These are phyloP conservation scores for Rhizophagus sp. DNA, from an alignment of 192 early-diverging fungal genomes.

Conservation along the genomic window DNA sequence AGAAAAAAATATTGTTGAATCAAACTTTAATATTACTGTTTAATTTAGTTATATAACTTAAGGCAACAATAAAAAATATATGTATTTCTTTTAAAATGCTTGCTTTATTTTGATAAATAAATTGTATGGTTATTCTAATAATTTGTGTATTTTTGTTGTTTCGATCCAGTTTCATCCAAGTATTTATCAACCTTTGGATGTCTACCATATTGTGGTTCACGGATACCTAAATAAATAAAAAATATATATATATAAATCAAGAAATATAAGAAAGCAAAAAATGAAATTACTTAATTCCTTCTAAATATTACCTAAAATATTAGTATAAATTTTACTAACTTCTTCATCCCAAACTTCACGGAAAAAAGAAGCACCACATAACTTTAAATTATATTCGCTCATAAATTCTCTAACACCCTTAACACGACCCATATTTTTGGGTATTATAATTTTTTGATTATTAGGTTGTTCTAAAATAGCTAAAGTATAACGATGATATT, in stretches of 20 bases:
- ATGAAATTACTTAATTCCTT: background rate
- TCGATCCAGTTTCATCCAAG: conserved; percentile 43
- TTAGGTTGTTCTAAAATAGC: conserved; percentile 65
- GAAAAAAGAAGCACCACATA: conserved; percentile 55
- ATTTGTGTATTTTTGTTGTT: conserved; percentile 6
- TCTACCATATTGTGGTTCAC: conserved; percentile 54
- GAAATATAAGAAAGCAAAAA: too few relatives aligned
- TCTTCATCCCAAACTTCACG: conserved; percentile 57
- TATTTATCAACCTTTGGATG: conserved; percentile 50
- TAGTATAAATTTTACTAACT: conserved; percentile 51
- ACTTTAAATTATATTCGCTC: conserved; percentile 41
- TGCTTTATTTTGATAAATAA: too few relatives aligned
- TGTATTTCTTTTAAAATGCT: too few relatives aligned
- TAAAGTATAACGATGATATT: conserved; percentile 72
- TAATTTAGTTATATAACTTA: background rate
- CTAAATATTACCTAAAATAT: conserved; percentile 43
- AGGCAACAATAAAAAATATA: background rate
- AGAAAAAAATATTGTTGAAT: background rate
- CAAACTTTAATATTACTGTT: background rate
- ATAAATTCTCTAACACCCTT: conserved; percentile 41
- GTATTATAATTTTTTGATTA: conserved; percentile 52
- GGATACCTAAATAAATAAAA: too few relatives aligned
- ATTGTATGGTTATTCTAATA: background rate
- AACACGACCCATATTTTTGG: conserved; percentile 28
- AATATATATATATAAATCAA: too few relatives aligned